phyloP scores from a whole-genome alignment of 768 basidiomycete genomes.

The Tulasnella sp. region DNA sequence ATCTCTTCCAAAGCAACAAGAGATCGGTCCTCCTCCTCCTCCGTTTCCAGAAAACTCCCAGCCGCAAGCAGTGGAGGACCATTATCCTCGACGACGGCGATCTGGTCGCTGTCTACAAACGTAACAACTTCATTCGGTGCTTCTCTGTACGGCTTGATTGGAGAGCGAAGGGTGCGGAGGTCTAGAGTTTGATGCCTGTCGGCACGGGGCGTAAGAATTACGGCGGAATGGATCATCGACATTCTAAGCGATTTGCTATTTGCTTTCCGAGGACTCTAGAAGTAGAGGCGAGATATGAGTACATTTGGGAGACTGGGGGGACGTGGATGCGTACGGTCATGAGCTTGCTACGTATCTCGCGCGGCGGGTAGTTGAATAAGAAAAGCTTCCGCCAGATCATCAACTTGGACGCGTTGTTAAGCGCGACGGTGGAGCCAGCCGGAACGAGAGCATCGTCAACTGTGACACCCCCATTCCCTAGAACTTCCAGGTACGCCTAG shows the following conservation, averaged over 20 bases:
- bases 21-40: background rate
- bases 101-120: slow-evolving; percentile 16
- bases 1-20: slow-evolving; percentile 19
- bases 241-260: slow-evolving; percentile 47
- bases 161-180: slow-evolving; percentile 54
- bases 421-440: slow-evolving; percentile 41
- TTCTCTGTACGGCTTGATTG: slow-evolving; percentile 28
- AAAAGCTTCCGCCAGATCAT: slow-evolving; percentile 65
- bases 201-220: slow-evolving; percentile 62
- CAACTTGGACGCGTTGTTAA: slow-evolving; percentile 57
- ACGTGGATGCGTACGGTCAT: slow-evolving; percentile 20
- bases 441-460: slow-evolving; percentile 45
- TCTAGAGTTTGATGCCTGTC: slow-evolving; percentile 11
- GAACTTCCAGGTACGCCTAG: slow-evolving; percentile 60
- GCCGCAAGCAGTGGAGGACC: background rate
- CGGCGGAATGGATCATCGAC: slow-evolving; percentile 66
- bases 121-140: slow-evolving; percentile 9
- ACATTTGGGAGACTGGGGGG: background rate
- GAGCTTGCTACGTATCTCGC: slow-evolving; percentile 50
- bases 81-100: slow-evolving; percentile 16
- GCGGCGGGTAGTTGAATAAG: slow-evolving; percentile 66
- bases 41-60: background rate
- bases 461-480: slow-evolving; percentile 48
- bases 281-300: slow-evolving; percentile 21
- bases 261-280: slow-evolving; percentile 33